Conservation (phyloP, 2,329 filamentous ascomycete genomes). For the Calonectria pteridis region DNA sequence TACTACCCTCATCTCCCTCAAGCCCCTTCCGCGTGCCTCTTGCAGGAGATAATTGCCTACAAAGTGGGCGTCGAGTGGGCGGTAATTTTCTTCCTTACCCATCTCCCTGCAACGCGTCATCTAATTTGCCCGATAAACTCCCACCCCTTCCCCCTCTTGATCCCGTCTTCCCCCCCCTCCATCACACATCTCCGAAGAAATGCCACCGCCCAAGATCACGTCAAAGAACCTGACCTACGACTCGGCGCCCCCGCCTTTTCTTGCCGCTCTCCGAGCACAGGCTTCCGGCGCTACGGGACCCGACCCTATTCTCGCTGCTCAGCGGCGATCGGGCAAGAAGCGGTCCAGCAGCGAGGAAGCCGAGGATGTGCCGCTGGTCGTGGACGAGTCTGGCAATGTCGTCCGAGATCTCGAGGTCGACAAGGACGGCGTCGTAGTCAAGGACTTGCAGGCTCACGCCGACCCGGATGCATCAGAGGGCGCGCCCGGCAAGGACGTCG, state of each 20-base stretch:
- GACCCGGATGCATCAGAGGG: constrained; percentile 24
- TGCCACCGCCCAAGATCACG: constrained; percentile 71
- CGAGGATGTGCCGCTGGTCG: constrained; percentile 81
- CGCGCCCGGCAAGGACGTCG: constrained; percentile 49
- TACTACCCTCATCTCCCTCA: constrained; percentile 9
- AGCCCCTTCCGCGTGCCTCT: not conserved
- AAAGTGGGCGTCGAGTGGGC: constrained; percentile 16
- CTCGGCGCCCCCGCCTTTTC: constrained; percentile 70
- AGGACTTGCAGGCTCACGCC: constrained; percentile 42
- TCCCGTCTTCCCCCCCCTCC: not conserved
- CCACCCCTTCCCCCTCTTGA: not conserved
- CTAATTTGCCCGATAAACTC: constrained; percentile 21
- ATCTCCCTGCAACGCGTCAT: constrained; percentile 10
- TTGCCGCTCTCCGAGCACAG: constrained; percentile 68
- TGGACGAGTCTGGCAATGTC: constrained; percentile 79
- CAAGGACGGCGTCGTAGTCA: constrained; percentile 56
- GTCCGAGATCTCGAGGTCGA: constrained; percentile 65
- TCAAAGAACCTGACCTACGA: constrained; percentile 79
- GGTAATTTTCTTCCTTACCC: not conserved
- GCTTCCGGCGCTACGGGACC: constrained; percentile 62
- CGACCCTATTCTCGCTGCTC: constrained; percentile 64
- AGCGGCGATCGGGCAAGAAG: constrained; percentile 64
- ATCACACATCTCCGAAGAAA: constrained; percentile 39
- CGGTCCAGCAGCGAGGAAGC: constrained; percentile 76
- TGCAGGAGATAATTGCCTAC: not conserved